A percentile compares a stretch with the other conserved stretches of the same genome.
These are phyloP conservation scores for Pichia inconspicua DNA, from an alignment of 1,139 yeast genomes.

Conservation along the genomic window DNA sequence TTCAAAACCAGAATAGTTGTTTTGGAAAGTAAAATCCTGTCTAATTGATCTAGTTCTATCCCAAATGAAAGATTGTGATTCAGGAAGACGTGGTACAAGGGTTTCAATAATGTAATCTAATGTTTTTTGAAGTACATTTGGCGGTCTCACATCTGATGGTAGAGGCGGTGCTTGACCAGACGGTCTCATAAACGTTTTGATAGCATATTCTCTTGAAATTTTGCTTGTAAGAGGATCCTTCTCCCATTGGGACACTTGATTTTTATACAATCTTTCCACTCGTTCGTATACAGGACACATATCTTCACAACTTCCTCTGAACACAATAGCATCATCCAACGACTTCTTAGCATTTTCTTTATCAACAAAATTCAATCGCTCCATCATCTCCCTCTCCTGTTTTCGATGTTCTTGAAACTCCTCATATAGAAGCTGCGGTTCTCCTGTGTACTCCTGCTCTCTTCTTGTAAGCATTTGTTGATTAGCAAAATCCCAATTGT, in stretches of 20 bases:
- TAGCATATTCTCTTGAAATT: slow-evolving; percentile 58
- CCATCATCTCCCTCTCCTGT: slow-evolving; percentile 73
- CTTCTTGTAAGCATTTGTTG: slow-evolving; percentile 39
- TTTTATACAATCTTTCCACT: slow-evolving; percentile 79
- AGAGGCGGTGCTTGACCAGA: slow-evolving; percentile 98
- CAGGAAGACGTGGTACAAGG: slow-evolving; percentile 62
- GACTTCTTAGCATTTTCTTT: slow-evolving; percentile 77
- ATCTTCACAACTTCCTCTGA: slow-evolving; percentile 81
- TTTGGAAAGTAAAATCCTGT: slow-evolving; percentile 95
- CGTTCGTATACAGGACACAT: slow-evolving; percentile 97
- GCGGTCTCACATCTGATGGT: slow-evolving; percentile 97
- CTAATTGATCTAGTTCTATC: slow-evolving; percentile 96
- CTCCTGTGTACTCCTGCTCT: slow-evolving; percentile 34
- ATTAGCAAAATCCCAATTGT: slow-evolving; percentile 51
- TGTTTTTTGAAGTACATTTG: slow-evolving; percentile 58
- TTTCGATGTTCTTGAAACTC: slow-evolving; percentile 68
- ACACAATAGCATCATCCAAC: slow-evolving; percentile 76
- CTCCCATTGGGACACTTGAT: slow-evolving; percentile 77
- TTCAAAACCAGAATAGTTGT: slow-evolving; percentile 88
- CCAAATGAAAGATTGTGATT: slow-evolving; percentile 91
- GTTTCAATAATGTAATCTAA: slow-evolving; percentile 63
- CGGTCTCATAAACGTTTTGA: slow-evolving; percentile 92
- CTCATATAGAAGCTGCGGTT: slow-evolving; percentile 46
- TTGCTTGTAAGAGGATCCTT: slow-evolving; percentile 56
- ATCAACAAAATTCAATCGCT: slow-evolving; percentile 74